Conservation (phyloP, 2,329 filamentous ascomycete species). For the Trichothecium sympodiale region DNA sequence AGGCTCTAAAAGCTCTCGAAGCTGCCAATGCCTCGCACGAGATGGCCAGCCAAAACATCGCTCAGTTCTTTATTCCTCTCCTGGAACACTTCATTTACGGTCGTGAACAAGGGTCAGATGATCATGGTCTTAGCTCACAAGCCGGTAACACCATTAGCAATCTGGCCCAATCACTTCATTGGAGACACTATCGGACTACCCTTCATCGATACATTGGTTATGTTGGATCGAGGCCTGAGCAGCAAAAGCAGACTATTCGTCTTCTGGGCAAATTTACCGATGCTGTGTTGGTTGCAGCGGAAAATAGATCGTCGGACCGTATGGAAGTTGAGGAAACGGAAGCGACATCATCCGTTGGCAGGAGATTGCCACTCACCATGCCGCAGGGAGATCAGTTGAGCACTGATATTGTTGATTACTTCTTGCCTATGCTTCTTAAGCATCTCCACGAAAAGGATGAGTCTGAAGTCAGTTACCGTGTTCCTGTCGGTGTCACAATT, state of each 20-base stretch:
- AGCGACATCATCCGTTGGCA: constrained; percentile 12
- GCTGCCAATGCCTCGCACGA: constrained; percentile 51
- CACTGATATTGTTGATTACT: constrained; percentile 60
- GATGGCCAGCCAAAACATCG: constrained; percentile 67
- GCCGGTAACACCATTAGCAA: constrained; percentile 70
- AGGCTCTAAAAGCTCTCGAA: constrained; percentile 69
- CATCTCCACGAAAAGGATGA: constrained; percentile 94
- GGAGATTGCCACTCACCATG: constrained; percentile 50
- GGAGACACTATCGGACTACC: constrained; percentile 80
- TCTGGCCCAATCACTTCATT: constrained; percentile 68
- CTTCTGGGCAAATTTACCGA: constrained; percentile 76
- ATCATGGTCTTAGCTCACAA: constrained; percentile 78
- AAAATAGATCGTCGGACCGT: constrained; percentile 25
- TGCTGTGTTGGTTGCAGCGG: constrained; percentile 42
- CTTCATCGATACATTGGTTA: constrained; percentile 77
- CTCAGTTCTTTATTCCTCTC: constrained; percentile 80
- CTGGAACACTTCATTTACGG: constrained; percentile 92
- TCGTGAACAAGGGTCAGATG: constrained; percentile 59
- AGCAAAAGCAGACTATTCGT: constrained; percentile 76
- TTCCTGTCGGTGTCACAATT: constrained; percentile 79
- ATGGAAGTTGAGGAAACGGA: constrained; percentile 29
- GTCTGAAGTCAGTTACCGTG: constrained; percentile 81
- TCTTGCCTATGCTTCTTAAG: constrained; percentile 68
- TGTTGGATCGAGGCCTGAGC: constrained; percentile 66
- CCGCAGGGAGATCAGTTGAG: constrained; percentile 57